Evolutionary conservation across 129 eudicot species (phyloP).

Genomic region (Helianthus annuus): DNA sequence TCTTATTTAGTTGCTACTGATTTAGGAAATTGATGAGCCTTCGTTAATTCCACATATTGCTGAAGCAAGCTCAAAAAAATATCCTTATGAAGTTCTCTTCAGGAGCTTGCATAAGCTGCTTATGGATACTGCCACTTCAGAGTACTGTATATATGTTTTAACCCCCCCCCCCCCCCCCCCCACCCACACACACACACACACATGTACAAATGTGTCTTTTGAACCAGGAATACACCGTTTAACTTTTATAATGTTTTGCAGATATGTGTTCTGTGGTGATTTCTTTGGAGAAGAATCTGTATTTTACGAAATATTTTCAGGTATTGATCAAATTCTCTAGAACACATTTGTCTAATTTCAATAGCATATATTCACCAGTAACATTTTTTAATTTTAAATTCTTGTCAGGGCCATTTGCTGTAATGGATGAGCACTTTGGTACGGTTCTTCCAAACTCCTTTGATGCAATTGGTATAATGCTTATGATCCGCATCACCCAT

Average conservation of each 20-base stretch:
- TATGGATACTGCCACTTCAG: slow-evolving; percentile 98
- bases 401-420: slow-evolving; percentile 80
- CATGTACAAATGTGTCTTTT: neutral
- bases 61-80: slow-evolving; percentile 94
- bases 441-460: slow-evolving; percentile 77
- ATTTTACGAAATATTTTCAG: slow-evolving; percentile 91
- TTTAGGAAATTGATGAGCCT: slow-evolving; percentile 95
- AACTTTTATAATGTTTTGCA: slow-evolving; percentile 29
- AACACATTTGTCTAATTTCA: neutral
- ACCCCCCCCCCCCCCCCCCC: slow-evolving; percentile 3
- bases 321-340: slow-evolving; percentile 38
- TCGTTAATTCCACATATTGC: slow-evolving; percentile 98
- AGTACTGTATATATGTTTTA: slow-evolving; percentile 47
- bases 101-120: slow-evolving; percentile 99
- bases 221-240: neutral
- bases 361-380: neutral
- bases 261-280: slow-evolving; percentile 92
- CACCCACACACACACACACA: slow-evolving; percentile 8
- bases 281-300: slow-evolving; percentile 95
- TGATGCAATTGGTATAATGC: slow-evolving; percentile 98
- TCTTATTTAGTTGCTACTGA: slow-evolving; percentile 12
- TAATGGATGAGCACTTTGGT: slow-evolving; percentile 88
- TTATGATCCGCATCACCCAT: slow-evolving; percentile 95
- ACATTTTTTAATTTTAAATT: neutral
- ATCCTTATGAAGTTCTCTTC: slow-evolving; percentile 99